Evolutionary conservation across 108 stramenopile genomes (phyloP).

Genomic region (Pseudonitzschia multistriata): DNA sequence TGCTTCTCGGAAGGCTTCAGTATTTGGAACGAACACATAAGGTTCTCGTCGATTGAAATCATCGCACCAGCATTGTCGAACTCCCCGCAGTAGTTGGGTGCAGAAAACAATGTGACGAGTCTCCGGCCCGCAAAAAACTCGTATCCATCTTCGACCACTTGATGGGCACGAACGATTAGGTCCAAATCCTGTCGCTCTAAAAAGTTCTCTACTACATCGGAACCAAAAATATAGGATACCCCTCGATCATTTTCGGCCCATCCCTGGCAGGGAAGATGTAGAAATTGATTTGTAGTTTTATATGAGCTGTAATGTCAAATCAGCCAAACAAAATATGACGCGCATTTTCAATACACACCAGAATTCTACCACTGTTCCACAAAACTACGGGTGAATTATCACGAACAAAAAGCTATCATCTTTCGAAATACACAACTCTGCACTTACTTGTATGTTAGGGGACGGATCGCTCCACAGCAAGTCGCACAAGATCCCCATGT

Average conservation of each 20-base stretch:
- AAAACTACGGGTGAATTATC: neutral
- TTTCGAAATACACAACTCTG: neutral
- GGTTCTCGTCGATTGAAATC: conserved; percentile 98
- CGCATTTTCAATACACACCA: neutral
- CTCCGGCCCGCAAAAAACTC: conserved; percentile 97
- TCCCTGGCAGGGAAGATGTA: conserved; percentile 43
- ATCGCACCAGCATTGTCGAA: conserved; percentile 55
- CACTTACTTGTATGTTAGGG: conserved; percentile 74
- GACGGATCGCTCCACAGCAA: conserved; percentile 98
- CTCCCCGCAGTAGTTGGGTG: conserved; percentile 56
- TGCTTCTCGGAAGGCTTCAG: conserved; percentile 74
- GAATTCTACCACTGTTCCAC: neutral
- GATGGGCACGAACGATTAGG: conserved; percentile 97
- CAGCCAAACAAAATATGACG: neutral
- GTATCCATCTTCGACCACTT: conserved; percentile 99
- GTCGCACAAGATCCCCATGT: conserved; percentile 96
- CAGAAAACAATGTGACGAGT: conserved; percentile 88
- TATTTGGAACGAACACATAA: conserved; percentile 99
- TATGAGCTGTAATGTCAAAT: neutral
- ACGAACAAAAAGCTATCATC: neutral
- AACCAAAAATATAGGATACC: conserved; percentile 97
- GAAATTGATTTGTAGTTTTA: neutral
- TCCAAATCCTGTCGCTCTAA: conserved; percentile 94
- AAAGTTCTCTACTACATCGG: conserved; percentile 94
- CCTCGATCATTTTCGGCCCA: conserved; percentile 99